Evolutionary conservation across 2,329 filamentous ascomycete genomes (phyloP).

Genomic region (Diplodia mutila): DNA sequence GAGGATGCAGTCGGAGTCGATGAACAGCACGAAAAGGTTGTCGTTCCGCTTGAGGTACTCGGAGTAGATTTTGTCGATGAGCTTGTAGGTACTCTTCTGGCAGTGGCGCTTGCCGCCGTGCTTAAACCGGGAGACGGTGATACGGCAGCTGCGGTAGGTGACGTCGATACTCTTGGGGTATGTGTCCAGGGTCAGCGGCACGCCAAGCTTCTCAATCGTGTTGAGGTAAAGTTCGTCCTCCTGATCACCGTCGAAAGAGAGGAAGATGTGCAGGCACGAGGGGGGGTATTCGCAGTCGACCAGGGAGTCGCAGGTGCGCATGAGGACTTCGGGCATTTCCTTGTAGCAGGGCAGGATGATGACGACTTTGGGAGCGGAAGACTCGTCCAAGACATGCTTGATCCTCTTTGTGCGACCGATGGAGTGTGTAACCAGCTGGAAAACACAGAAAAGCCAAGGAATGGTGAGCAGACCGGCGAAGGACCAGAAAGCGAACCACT

Average conservation of each 20-base stretch:
- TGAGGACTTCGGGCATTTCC: slow-evolving; percentile 80
- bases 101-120: slow-evolving; percentile 94
- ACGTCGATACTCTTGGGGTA: slow-evolving; percentile 93
- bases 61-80: slow-evolving; percentile 90
- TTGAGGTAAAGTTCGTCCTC: slow-evolving; percentile 88
- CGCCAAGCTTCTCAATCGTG: slow-evolving; percentile 82
- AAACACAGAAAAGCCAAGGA: slow-evolving; percentile 92
- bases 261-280: slow-evolving; percentile 89
- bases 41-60: slow-evolving; percentile 86
- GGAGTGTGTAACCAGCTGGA: slow-evolving; percentile 85
- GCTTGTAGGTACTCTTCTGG: slow-evolving; percentile 88
- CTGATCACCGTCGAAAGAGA: slow-evolving; percentile 90
- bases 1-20: slow-evolving; percentile 95
- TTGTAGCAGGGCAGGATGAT: slow-evolving; percentile 98
- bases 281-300: slow-evolving; percentile 93
- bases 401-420: slow-evolving; percentile 81
- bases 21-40: slow-evolving; percentile 93
- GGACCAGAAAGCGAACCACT: slow-evolving; percentile 96
- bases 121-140: slow-evolving; percentile 89
- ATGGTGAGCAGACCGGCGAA: slow-evolving; percentile 84
- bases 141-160: slow-evolving; percentile 76
- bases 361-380: slow-evolving; percentile 88
- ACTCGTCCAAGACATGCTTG: slow-evolving; percentile 81
- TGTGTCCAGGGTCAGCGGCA: slow-evolving; percentile 72
- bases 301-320: slow-evolving; percentile 87